A percentile compares a stretch with the other conserved stretches of the same genome.
Conservation (phyloP, 305 asterid genomes). For the Rubia balearica region DNA sequence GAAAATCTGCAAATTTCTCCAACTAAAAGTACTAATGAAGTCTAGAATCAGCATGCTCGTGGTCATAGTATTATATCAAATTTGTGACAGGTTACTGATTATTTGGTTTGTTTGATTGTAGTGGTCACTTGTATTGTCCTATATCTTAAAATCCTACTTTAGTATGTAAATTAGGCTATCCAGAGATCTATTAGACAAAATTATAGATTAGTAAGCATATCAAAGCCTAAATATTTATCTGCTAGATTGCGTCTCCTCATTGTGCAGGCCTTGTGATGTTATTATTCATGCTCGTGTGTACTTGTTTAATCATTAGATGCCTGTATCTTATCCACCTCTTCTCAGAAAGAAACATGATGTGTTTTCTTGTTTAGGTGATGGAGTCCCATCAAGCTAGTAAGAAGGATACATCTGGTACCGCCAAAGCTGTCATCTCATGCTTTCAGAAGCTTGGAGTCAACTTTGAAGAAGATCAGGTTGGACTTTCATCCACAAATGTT, state of each 20-base stretch:
- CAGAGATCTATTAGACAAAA: background rate
- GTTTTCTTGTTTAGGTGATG: constrained; percentile 47
- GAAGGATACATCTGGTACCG: constrained; percentile 88
- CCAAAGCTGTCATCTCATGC: constrained; percentile 88
- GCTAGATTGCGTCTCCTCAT: background rate
- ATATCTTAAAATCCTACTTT: background rate
- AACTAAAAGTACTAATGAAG: background rate
- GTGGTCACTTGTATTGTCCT: background rate
- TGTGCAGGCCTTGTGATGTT: background rate
- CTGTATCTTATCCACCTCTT: background rate
- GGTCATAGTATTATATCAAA: background rate
- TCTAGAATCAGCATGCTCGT: background rate
- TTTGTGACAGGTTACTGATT: background rate
- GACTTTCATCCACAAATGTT: background rate
- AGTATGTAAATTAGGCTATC: background rate
- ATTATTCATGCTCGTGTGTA: background rate
- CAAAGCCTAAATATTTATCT: background rate
- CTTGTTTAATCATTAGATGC: background rate
- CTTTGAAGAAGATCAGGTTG: constrained; percentile 62
- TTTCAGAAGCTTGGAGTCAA: constrained; percentile 83
- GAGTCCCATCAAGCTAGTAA: constrained; percentile 96
- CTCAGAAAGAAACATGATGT: background rate
- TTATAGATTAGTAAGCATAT: too few relatives aligned
- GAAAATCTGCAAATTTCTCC: background rate
- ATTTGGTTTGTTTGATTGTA: background rate